Evolutionary conservation across 2,329 filamentous ascomycete species (phyloP).

Genomic region (Delphinella strobiligena): DNA sequence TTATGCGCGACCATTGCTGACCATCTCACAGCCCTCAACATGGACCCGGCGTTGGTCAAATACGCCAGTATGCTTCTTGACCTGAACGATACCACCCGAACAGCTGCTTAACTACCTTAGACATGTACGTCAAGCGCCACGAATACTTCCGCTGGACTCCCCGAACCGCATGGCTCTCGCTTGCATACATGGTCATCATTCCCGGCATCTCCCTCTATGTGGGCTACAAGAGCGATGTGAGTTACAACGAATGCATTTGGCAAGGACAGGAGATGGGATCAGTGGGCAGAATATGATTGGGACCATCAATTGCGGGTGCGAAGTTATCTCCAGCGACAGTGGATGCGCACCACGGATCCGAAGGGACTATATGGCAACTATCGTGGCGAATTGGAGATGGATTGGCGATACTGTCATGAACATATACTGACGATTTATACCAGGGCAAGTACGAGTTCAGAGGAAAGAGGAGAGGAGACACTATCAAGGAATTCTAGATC

Average conservation of each 20-base stretch:
- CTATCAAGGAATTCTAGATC: conserved; percentile 62
- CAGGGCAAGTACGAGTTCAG: conserved; percentile 80
- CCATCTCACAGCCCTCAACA: conserved; percentile 29
- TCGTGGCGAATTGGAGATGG: no score
- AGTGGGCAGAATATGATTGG: no score
- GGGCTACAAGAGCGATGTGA: conserved; percentile 75
- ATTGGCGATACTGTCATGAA: not conserved
- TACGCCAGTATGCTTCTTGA: conserved; percentile 37
- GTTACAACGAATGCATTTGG: no score
- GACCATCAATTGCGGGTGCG: no score
- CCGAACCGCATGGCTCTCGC: conserved; percentile 65
- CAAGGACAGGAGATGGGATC: no score
- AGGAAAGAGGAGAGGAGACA: conserved; percentile 79
- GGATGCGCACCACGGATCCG: not conserved
- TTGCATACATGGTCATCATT: conserved; percentile 64
- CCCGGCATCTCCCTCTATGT: conserved; percentile 59
- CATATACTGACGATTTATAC: conserved; percentile 6
- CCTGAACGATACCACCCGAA: conserved; percentile 14
- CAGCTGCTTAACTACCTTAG: conserved; percentile 34
- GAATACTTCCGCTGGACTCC: conserved; percentile 93
- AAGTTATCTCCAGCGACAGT: not conserved
- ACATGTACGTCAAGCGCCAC: conserved; percentile 73
- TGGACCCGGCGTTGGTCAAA: conserved; percentile 45
- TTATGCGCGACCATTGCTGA: conserved; percentile 9
- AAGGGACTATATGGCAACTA: no score